A percentile compares a stretch with the other conserved stretches of the same genome.
Conservation (phyloP, 2,329 filamentous ascomycete species). For the Penicillium sumatraense region DNA sequence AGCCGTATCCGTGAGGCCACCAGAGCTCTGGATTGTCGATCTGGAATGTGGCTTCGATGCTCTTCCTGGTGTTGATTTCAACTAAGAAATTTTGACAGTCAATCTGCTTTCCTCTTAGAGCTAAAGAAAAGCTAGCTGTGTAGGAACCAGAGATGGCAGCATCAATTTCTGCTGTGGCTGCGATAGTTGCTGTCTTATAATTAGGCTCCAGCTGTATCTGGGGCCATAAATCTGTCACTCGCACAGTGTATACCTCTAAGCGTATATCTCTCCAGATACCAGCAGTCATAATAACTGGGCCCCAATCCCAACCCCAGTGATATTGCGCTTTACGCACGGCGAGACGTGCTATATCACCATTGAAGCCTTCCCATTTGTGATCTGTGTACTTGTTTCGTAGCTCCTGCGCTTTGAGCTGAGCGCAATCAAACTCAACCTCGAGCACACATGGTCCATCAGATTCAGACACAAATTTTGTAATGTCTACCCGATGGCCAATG, state of each 20-base stretch:
- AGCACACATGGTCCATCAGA: conserved; percentile 47
- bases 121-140: conserved; percentile 39
- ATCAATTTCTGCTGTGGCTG: conserved; percentile 43
- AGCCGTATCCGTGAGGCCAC: not conserved
- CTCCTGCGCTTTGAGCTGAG: conserved; percentile 49
- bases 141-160: conserved; percentile 27
- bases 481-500: conserved; percentile 69
- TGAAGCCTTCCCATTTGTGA: conserved; percentile 53
- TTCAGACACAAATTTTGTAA: conserved; percentile 49
- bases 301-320: conserved; percentile 76
- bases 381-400: conserved; percentile 47
- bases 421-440: conserved; percentile 56
- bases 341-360: conserved; percentile 50
- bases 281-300: conserved; percentile 64
- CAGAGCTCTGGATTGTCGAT: not conserved
- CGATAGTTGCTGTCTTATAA: not conserved
- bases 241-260: conserved; percentile 65
- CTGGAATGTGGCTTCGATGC: conserved; percentile 36
- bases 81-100: conserved; percentile 49
- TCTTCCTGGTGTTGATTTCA: conserved; percentile 35
- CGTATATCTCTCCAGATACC: conserved; percentile 70
- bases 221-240: conserved; percentile 63
- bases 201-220: conserved; percentile 45
- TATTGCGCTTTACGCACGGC: conserved; percentile 69
- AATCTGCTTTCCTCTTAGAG: conserved; percentile 36